phyloP scores from a whole-genome alignment of 2,329 filamentous ascomycete species.

The Microcyclosporella mali region DNA sequence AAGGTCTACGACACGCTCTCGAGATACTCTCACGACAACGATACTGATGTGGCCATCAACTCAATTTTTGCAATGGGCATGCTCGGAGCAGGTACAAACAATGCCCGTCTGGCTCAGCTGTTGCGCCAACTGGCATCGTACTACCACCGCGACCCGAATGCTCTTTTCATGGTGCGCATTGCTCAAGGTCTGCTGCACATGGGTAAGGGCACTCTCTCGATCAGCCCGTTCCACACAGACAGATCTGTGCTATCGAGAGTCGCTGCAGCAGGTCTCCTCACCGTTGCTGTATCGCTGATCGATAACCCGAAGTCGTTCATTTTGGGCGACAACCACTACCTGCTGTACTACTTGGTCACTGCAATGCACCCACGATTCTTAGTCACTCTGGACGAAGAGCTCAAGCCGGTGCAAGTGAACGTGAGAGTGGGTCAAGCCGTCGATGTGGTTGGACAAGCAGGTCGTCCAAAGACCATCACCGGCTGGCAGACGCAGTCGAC shows the following conservation, averaged over 20 bases:
- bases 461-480: slow-evolving; percentile 96
- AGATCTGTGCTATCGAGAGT: slow-evolving; percentile 91
- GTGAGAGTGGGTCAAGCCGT: slow-evolving; percentile 97
- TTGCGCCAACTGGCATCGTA: slow-evolving; percentile 93
- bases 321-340: slow-evolving; percentile 71
- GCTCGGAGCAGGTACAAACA: slow-evolving; percentile 93
- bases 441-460: slow-evolving; percentile 94
- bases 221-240: slow-evolving; percentile 99
- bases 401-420: slow-evolving; percentile 90
- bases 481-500: slow-evolving; percentile 99
- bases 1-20: slow-evolving; percentile 98
- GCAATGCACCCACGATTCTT: slow-evolving; percentile 97
- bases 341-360: slow-evolving; percentile 93
- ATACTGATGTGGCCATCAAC: slow-evolving; percentile 96
- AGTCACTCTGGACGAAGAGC: slow-evolving; percentile 88
- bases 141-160: slow-evolving; percentile 94
- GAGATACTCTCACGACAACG: slow-evolving; percentile 95
- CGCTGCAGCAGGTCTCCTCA: slow-evolving; percentile 78
- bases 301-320: slow-evolving; percentile 80
- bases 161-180: slow-evolving; percentile 98
- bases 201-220: slow-evolving; percentile 94
- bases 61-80: slow-evolving; percentile 99
- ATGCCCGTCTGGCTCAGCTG: slow-evolving; percentile 89
- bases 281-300: slow-evolving; percentile 87
- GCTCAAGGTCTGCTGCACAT: slow-evolving; percentile 96